Evolutionary conservation across 345 rosid species (phyloP), one percentile per base, ranked within the genome.

Genomic region (Abelmoschus esculentus): DNA sequence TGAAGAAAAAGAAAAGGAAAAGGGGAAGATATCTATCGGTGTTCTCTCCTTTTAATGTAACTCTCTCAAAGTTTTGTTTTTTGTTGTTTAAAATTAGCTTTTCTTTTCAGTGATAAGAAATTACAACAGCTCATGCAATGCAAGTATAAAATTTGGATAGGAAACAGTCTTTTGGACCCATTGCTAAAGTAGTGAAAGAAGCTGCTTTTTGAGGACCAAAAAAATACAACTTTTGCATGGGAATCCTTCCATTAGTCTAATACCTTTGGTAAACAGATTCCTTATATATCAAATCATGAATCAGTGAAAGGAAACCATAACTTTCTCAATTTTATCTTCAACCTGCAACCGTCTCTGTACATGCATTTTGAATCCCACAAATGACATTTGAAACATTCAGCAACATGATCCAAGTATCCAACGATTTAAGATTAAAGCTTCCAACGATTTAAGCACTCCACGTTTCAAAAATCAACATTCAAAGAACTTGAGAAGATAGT

Each of bases 11-110:
- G 60, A 68, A 22, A 12, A 7, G 31, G 17, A 5, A 19, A 38
- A 54, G 63, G 70, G 56, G 54, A 74, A 82, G 86, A 80, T 70
- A 68, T 74, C 78, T 72, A 49, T 75, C 77, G 79, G 74, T 81
- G 80, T 76, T 70, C 88, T 76, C 83, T 75, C 70, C 88, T 86
- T 84, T 84, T 80, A 72, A 84, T 81, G 91, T 52, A 80, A 73
- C 47, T 32, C 69, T 75, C 72, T 22, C 1, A 83, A 84, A 84
- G 86, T 67, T 22, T 22, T 22, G 26, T 22, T 22, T 22, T 22
- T 22, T 22, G 76, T 63, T 42, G 54, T 44, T 40, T 74, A 76
- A 82, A 86, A 79, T 83, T 64, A 76, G 78, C 82, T 81, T 81
- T 79, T 57, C 38, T 28, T 72, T 71, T 71, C 54, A 63, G 72